Conservation (phyloP, 2,329 filamentous ascomycete species). For the Lizonia empirigonia region DNA sequence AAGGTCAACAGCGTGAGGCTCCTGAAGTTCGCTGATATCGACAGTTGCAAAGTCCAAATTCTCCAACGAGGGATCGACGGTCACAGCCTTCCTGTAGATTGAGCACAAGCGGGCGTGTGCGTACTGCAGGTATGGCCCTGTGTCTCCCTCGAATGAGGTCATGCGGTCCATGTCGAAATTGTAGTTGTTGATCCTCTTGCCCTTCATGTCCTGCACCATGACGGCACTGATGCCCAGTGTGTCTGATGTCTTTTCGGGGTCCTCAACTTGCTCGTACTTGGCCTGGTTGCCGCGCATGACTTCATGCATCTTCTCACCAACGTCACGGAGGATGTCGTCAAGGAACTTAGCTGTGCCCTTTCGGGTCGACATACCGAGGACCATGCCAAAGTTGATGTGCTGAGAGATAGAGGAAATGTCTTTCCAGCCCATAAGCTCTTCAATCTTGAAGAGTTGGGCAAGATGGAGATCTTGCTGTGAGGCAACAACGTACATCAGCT, state of each 20-base stretch:
- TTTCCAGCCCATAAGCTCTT: constrained; percentile 65
- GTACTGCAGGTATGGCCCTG: constrained; percentile 84
- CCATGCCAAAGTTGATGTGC: constrained; percentile 71
- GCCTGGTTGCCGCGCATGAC: constrained; percentile 89
- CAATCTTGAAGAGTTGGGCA: constrained; percentile 69
- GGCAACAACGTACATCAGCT: constrained; percentile 71
- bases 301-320: constrained; percentile 95
- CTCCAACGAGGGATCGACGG: constrained; percentile 53
- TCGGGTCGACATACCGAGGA: constrained; percentile 66
- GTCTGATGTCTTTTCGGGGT: constrained; percentile 83
- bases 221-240: constrained; percentile 90
- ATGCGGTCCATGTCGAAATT: constrained; percentile 80
- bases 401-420: constrained; percentile 64
- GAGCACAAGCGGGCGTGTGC: constrained; percentile 58
- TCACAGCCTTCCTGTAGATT: constrained; percentile 59
- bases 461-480: constrained; percentile 69
- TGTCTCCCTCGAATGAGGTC: constrained; percentile 84
- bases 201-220: constrained; percentile 98
- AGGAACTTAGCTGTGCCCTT: constrained; percentile 63
- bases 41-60: constrained; percentile 68
- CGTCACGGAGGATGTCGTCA: constrained; percentile 59
- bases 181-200: constrained; percentile 78
- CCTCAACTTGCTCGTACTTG: constrained; percentile 88
- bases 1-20: constrained; percentile 74
- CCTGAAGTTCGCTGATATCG: constrained; percentile 70